Evolutionary conservation across 164 flowering plant species (phyloP), one percentile per base, ranked within the genome.

Genomic region (Chimonanthus salicifolius): DNA sequence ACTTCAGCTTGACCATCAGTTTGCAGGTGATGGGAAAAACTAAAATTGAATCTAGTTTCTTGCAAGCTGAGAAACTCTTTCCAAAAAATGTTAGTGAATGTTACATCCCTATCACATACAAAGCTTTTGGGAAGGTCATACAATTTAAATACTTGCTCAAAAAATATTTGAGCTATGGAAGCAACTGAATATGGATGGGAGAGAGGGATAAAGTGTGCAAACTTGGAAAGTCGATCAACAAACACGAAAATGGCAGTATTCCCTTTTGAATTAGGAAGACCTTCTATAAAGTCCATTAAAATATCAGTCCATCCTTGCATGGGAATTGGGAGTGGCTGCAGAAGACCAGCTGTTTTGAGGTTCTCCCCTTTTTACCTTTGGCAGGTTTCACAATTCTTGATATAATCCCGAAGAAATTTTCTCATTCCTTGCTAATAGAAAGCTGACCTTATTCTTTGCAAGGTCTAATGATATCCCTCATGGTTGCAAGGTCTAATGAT

Each of bases 401-500:
- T 72, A 13, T 46, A 71, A 10, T 60, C 4, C 0, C 13, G 8
- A 2, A 46, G 2, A 16, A 10, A n/a, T 2, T 66, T 51, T 5
- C 43, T 9, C 75, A 73, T 66, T 0, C 70, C 62, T 7, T 51
- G 16, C 50, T 45, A 50, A 47, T 50, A 66, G 48, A 73, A 73
- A 1, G 1, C 45, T 0, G 64, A 49, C 8, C 18, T 18, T 2
- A 73, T 6, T n/a, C 49, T 2, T 1, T 73, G 70, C 4, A 73
- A n/a, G 5, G 70, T 50, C 13, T 73, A 65, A 10, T 65, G 75
- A 6, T 3, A 50, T 0, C 75, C 70, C 10, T 73, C 60, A 33
- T 72, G 74, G 1, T 1, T 73, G 70, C 4, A 73, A n/a, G 5
- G 70, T 50, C 13, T 73, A 65, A 10, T 65, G 75, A 6, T 3